Evolutionary conservation across 768 basidiomycete genomes (phyloP).

Genomic region (Psilocybe sp.): DNA sequence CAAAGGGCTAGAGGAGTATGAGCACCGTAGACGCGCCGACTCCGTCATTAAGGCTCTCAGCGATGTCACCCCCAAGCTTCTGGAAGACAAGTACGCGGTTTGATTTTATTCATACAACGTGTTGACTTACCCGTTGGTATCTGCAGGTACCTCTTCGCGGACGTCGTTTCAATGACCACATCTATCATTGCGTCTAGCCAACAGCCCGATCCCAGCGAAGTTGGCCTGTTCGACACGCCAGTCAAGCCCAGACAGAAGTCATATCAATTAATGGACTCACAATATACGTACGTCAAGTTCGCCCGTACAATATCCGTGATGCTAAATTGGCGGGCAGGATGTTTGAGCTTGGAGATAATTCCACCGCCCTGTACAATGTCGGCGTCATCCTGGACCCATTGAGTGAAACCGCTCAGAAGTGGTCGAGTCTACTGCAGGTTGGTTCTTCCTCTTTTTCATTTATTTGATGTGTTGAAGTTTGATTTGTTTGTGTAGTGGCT

Average conservation of each 20-base stretch:
- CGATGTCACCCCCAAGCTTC: conserved; percentile 40
- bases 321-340: conserved; percentile 37
- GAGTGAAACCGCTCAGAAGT: conserved; percentile 81
- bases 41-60: conserved; percentile 68
- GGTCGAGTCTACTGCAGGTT: conserved; percentile 78
- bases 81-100: conserved; percentile 18
- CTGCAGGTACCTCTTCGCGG: conserved; percentile 52
- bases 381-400: conserved; percentile 81
- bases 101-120: neutral
- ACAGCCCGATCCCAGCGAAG: conserved; percentile 69
- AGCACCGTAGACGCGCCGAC: conserved; percentile 65
- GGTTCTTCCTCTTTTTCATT: neutral
- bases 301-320: neutral
- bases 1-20: conserved; percentile 66
- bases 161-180: conserved; percentile 62
- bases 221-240: conserved; percentile 67
- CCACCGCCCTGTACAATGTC: conserved; percentile 66
- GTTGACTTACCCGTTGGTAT: neutral
- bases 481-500: conserved; percentile 49
- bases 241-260: conserved; percentile 54
- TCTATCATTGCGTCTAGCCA: conserved; percentile 73
- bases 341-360: conserved; percentile 66
- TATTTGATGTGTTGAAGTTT: neutral
- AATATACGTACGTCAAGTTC: conserved; percentile 56
- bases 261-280: conserved; percentile 57